Evolutionary conservation across 1,284 basidiomycete genomes (phyloP), one percentile per base, ranked within the genome.

Genomic region (Cryptococcus sp.): DNA sequence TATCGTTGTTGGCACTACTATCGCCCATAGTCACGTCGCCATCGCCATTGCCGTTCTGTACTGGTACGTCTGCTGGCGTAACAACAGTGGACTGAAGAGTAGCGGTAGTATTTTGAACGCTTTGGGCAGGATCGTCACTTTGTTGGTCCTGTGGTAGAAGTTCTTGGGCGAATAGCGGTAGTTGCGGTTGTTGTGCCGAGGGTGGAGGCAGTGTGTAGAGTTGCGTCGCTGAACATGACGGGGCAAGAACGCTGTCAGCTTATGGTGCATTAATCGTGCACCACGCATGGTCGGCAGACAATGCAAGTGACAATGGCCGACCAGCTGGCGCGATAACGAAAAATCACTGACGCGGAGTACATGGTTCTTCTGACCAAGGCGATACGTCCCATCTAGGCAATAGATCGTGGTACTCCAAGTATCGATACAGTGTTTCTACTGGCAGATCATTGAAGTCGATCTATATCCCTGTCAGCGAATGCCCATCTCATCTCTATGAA

Each of bases 391-490:
- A 77, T 46, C 68, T 61, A 0, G 75, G 75, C 46, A 76, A 55
- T 5, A 77, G 65, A 48, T 77, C 75, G 50, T 76, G 67, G 16
- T 57, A 44, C 54, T 75, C 73, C 26, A 77, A 63, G 50, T 77
- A 77, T 44, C 61, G 56, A 63, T 77, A 76, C 23, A 77, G 59
- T 3, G 73, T 67, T 26, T 75, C 74, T 3, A 67, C 64, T 4
- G 75, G 74, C 19, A 77, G 63, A 20, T 69, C 68, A 34, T 73
- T 67, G 48, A 77, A 77, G 62, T 77, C 71, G 58, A 77, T 72
- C 75, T 77, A 46, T 23, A 40, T 7, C 46, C 44, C 40, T 10
- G 13, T 34, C 29, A 34, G 29, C 29, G 13, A 13, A 7, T 34
- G 29, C 29, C 29, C 29, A 5, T 5, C 29, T 34, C 29, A 34